Conservation (phyloP, 805 yeast genomes). For the Candida fluviatilis region DNA sequence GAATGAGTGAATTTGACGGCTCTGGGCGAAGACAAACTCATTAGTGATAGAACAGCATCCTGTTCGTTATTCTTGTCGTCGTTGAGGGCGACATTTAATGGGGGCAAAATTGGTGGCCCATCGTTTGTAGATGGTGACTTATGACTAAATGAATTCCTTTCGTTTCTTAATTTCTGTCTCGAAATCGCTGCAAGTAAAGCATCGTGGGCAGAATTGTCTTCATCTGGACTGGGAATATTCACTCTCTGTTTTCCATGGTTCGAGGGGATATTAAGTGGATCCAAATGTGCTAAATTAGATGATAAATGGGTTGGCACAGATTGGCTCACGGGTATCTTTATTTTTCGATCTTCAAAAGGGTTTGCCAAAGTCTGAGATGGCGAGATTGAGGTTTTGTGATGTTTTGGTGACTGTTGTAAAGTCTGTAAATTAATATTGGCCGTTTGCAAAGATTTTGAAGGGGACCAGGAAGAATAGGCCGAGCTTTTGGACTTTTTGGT, state of each 20-base stretch:
- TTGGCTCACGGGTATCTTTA: neutral
- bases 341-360: slow-evolving; percentile 1
- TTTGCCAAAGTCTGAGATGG: slow-evolving; percentile 5
- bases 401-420: slow-evolving; percentile 31
- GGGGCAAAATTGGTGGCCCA: slow-evolving; percentile 17
- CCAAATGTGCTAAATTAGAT: slow-evolving; percentile 1
- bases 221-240: slow-evolving; percentile 29
- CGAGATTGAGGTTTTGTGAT: slow-evolving; percentile 6
- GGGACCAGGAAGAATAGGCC: slow-evolving; percentile 13
- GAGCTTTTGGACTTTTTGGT: slow-evolving; percentile 17
- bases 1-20: slow-evolving; percentile 24
- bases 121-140: slow-evolving; percentile 2
- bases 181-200: slow-evolving; percentile 41
- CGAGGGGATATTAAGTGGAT: neutral
- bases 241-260: slow-evolving; percentile 1
- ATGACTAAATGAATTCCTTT: slow-evolving; percentile 16
- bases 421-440: slow-evolving; percentile 37
- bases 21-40: slow-evolving; percentile 53
- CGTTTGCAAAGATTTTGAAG: slow-evolving; percentile 19
- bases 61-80: slow-evolving; percentile 36
- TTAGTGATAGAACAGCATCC: slow-evolving; percentile 53
- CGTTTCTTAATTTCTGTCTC: slow-evolving; percentile 18
- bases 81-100: slow-evolving; percentile 23
- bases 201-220: slow-evolving; percentile 42
- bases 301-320: slow-evolving; percentile 1